These are phyloP conservation scores for Prunus salicina DNA, from an alignment of 306 rosid genomes.

Conservation along the genomic window DNA sequence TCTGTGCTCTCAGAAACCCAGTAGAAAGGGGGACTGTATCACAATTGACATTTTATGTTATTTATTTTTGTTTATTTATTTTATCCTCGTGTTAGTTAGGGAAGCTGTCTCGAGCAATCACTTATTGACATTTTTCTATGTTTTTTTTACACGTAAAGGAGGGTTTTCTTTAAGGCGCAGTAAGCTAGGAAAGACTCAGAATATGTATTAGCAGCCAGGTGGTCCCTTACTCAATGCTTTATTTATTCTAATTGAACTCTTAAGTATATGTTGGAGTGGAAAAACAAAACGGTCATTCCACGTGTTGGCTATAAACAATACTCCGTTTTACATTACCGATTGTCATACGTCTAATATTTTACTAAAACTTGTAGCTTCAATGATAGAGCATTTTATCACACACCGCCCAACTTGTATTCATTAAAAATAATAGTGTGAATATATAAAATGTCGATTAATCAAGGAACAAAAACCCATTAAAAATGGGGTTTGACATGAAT, in stretches of 20 bases:
- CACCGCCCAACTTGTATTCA: too few species aligned
- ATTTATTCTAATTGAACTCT: background rate
- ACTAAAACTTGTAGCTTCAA: too few species aligned
- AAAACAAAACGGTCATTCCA: background rate
- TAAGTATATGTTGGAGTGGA: background rate
- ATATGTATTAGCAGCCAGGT: background rate
- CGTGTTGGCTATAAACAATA: background rate
- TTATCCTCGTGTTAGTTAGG: conserved; percentile 33
- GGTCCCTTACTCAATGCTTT: background rate
- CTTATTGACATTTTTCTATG: too few species aligned
- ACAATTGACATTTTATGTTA: conserved; percentile 9
- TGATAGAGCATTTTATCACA: too few species aligned
- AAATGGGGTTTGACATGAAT: too few species aligned
- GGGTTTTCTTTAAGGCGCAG: background rate
- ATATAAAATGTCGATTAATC: too few species aligned
- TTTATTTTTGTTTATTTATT: background rate
- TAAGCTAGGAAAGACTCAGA: background rate
- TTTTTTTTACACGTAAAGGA: conserved; percentile 3
- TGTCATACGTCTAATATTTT: too few species aligned
- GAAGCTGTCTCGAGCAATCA: conserved; percentile 15
- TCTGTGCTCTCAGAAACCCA: conserved; percentile 1
- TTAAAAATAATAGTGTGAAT: too few species aligned
- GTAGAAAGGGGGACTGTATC: conserved; percentile 19
- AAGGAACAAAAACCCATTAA: too few species aligned
- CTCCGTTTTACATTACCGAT: background rate